Conservation (phyloP, 352 stramenopile species). For the Pythium brassicae region DNA sequence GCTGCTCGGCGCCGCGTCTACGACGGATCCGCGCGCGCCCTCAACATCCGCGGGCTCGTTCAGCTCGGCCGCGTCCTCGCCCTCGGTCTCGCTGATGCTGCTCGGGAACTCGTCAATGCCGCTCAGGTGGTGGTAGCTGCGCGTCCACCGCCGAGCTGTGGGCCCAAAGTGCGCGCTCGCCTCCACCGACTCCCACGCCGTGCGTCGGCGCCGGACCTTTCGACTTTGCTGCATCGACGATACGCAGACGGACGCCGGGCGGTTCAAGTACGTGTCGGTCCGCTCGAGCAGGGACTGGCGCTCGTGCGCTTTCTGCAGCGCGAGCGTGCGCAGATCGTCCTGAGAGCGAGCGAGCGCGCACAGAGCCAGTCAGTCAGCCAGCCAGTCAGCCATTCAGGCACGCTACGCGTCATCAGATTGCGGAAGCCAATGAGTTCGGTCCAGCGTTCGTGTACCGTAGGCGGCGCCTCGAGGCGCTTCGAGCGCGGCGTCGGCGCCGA, state of each 20-base stretch:
- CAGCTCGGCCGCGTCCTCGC: conserved; percentile 1
- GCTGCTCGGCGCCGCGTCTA: neutral
- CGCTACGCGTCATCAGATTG: too few relatives aligned
- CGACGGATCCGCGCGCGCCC: neutral
- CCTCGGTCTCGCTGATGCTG: conserved; percentile 22
- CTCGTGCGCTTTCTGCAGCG: conserved; percentile 21
- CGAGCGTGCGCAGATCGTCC: neutral
- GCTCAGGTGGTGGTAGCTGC: conserved; percentile 55
- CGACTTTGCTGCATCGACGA: conserved; percentile 37
- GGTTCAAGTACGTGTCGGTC: conserved; percentile 44
- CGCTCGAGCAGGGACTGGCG: conserved; percentile 50
- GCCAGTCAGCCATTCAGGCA: too few relatives aligned
- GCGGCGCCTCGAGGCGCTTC: neutral
- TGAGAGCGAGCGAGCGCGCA: neutral
- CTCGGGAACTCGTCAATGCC: conserved; percentile 49
- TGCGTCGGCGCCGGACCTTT: conserved; percentile 32
- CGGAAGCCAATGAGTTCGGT: neutral
- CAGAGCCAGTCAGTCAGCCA: neutral
- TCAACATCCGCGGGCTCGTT: conserved; percentile 13
- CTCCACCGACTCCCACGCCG: conserved; percentile 57
- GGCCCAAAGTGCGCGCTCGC: conserved; percentile 51
- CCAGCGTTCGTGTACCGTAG: neutral
- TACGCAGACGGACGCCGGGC: conserved; percentile 54
- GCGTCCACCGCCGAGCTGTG: conserved; percentile 60
- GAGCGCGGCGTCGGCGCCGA: conserved; percentile 59